Evolutionary conservation across 768 basidiomycete genomes (phyloP).

Genomic region (Dioszegia hungarica): DNA sequence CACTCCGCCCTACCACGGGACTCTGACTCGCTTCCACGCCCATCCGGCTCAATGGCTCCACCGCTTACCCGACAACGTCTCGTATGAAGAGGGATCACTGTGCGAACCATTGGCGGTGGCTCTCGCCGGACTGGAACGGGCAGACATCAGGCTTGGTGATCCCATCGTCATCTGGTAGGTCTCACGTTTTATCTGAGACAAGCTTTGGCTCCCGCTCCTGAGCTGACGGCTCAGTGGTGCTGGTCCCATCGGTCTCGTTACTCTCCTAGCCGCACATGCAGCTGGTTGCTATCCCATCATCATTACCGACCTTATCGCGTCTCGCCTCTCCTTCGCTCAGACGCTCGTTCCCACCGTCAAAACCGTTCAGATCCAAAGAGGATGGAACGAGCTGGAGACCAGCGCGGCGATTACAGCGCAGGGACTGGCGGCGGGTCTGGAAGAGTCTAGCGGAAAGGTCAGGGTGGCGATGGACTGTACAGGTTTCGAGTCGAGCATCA

Average conservation of each 20-base stretch:
- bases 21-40: slow-evolving; percentile 45
- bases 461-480: slow-evolving; percentile 51
- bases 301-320: slow-evolving; percentile 51
- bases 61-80: slow-evolving; percentile 49
- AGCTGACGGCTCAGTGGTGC: slow-evolving; percentile 42
- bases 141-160: slow-evolving; percentile 49
- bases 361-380: slow-evolving; percentile 45
- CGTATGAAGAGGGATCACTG: slow-evolving; percentile 51
- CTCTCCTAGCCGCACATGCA: slow-evolving; percentile 49
- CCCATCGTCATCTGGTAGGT: slow-evolving; percentile 50
- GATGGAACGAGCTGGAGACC: slow-evolving; percentile 32
- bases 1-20: slow-evolving; percentile 51
- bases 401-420: slow-evolving; percentile 38
- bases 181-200: not conserved
- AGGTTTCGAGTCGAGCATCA: slow-evolving; percentile 50
- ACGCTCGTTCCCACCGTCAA: slow-evolving; percentile 48
- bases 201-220: too few relatives aligned
- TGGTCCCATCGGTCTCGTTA: slow-evolving; percentile 52
- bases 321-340: slow-evolving; percentile 51
- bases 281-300: slow-evolving; percentile 52
- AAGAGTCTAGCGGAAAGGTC: slow-evolving; percentile 10
- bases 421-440: not conserved
- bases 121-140: slow-evolving; percentile 50
- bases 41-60: slow-evolving; percentile 51
- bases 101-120: slow-evolving; percentile 52